phyloP scores from a whole-genome alignment of 371 early-diverging fungal species.

The Mortierella sp. region DNA sequence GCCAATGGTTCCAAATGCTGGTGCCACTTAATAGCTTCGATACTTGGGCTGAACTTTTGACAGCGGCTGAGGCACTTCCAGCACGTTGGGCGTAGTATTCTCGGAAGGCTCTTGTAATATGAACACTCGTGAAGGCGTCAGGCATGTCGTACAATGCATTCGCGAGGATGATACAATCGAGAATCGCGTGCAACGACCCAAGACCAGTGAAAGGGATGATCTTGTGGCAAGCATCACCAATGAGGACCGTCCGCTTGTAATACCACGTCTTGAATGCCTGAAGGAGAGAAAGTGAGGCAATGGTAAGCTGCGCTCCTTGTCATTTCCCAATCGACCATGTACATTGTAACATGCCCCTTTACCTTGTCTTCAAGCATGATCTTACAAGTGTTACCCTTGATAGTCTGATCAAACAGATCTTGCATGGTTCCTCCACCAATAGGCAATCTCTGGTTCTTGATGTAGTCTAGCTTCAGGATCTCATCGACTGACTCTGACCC shows the following conservation, averaged over 20 bases:
- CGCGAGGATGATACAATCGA: constrained; percentile 35
- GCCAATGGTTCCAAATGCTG: neutral
- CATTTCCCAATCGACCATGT: no score
- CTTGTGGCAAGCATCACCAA: constrained; percentile 50
- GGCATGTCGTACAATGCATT: constrained; percentile 46
- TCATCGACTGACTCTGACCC: constrained; percentile 27
- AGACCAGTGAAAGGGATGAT: constrained; percentile 30
- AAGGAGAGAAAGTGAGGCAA: neutral
- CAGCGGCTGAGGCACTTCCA: constrained; percentile 24
- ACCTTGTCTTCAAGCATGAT: constrained; percentile 48
- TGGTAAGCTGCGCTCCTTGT: neutral
- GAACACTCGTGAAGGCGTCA: constrained; percentile 19
- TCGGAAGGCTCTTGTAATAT: constrained; percentile 31
- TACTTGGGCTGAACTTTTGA: constrained; percentile 21
- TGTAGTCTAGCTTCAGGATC: constrained; percentile 14
- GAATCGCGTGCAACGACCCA: constrained; percentile 28
- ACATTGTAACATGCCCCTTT: no score
- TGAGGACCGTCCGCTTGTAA: constrained; percentile 31
- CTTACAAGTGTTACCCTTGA: constrained; percentile 16
- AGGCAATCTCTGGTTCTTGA: constrained; percentile 22
- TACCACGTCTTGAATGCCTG: constrained; percentile 44
- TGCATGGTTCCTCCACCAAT: constrained; percentile 26
- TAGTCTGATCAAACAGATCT: constrained; percentile 32
- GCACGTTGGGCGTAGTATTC: constrained; percentile 23
- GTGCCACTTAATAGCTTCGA: constrained; percentile 7